These are phyloP conservation scores for Raddia guianensis DNA, from an alignment of 176 grass and related monocot genomes.

Conservation along the genomic window DNA sequence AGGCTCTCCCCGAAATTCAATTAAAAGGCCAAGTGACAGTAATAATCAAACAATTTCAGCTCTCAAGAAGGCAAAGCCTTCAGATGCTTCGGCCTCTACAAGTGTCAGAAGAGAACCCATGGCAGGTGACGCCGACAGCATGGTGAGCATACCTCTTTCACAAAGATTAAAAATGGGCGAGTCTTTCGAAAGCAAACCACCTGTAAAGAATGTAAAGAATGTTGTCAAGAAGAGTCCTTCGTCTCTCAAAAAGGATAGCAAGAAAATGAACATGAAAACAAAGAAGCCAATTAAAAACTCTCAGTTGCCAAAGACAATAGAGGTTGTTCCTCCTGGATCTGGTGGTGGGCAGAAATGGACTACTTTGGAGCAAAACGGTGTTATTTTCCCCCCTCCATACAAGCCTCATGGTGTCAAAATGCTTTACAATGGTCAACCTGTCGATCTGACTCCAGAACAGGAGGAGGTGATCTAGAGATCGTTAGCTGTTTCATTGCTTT, in stretches of 20 bases:
- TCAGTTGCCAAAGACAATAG: conserved; percentile 67
- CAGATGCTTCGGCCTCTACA: conserved; percentile 38
- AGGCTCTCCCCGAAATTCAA: conserved; percentile 43
- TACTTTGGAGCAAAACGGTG: conserved; percentile 82
- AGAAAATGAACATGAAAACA: conserved; percentile 71
- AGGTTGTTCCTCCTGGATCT: conserved; percentile 78
- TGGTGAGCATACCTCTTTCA: conserved; percentile 34
- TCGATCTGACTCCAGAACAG: conserved; percentile 90
- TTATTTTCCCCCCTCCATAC: conserved; percentile 94
- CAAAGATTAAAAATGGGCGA: conserved; percentile 64
- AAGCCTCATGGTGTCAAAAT: conserved; percentile 92
- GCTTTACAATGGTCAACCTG: conserved; percentile 80
- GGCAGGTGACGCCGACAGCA: conserved; percentile 51
- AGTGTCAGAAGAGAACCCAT: conserved; percentile 49
- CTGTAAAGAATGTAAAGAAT: conserved; percentile 57
- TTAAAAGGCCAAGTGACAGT: conserved; percentile 65
- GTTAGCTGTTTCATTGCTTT: conserved; percentile 23
- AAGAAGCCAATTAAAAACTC: conserved; percentile 62
- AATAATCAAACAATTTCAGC: conserved; percentile 51
- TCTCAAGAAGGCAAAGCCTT: conserved; percentile 68
- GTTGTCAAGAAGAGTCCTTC: conserved; percentile 56
- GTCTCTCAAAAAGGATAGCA: conserved; percentile 58
- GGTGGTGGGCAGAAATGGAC: conserved; percentile 90
- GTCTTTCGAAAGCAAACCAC: conserved; percentile 59
- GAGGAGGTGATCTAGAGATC: conserved; percentile 72